Conservation (phyloP, 768 basidiomycete genomes). For the Amanita jacksonii region DNA sequence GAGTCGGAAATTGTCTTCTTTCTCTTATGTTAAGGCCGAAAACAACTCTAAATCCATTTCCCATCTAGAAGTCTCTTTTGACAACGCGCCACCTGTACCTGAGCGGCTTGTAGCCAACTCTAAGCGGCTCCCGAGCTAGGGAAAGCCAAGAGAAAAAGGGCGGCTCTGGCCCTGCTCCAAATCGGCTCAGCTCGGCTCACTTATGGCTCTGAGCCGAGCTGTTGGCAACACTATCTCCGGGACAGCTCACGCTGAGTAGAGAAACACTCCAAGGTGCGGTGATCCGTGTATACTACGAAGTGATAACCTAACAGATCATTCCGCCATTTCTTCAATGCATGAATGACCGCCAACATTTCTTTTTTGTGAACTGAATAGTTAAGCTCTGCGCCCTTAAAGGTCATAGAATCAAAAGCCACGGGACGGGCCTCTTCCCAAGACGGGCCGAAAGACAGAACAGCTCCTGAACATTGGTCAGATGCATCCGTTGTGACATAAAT, state of each 20-base stretch:
- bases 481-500: conserved; percentile 25
- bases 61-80: too few species aligned
- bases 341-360: conserved; percentile 27
- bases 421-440: conserved; percentile 15
- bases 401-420: conserved; percentile 26
- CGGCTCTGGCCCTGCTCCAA: too few species aligned
- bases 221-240: too few species aligned
- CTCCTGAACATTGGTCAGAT: conserved; percentile 20
- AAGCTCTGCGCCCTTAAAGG: conserved; percentile 25
- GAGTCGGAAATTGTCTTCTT: too few species aligned
- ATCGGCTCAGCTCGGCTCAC: too few species aligned
- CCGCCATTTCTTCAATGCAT: conserved; percentile 20
- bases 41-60: too few species aligned
- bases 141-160: too few species aligned
- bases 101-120: too few species aligned
- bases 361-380: conserved; percentile 32
- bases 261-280: conserved; percentile 19
- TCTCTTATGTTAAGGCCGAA: too few species aligned
- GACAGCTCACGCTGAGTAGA: conserved; percentile 24
- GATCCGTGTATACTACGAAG: conserved; percentile 24
- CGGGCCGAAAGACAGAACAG: conserved; percentile 12
- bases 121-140: too few species aligned
- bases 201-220: too few species aligned
- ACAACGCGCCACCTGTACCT: too few species aligned
- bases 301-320: conserved; percentile 21